Percentiles rank a stretch among this genome's conserved stretches.
phyloP scores from a whole-genome alignment of 208 protist genomes.

The Trypanosoma avium region DNA sequence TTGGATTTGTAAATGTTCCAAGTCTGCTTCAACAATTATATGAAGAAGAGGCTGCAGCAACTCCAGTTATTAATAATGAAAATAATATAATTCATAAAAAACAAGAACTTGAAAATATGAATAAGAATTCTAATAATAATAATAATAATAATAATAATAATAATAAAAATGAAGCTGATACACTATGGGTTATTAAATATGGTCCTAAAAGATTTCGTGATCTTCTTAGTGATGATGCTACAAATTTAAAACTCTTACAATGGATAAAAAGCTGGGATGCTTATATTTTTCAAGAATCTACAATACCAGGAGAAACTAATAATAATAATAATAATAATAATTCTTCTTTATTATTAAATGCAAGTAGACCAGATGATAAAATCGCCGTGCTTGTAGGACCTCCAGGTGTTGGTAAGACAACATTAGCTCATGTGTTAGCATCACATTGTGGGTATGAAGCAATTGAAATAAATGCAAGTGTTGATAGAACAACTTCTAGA shows the following conservation, averaged over 20 bases:
- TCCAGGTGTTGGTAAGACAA: slow-evolving; percentile 96
- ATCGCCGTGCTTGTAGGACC: slow-evolving; percentile 88
- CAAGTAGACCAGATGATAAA: slow-evolving; percentile 54
- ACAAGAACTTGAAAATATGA: neutral
- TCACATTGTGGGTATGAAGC: slow-evolving; percentile 92
- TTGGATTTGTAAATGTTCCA: slow-evolving; percentile 29
- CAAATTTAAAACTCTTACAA: slow-evolving; percentile 73
- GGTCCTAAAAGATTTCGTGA: slow-evolving; percentile 69
- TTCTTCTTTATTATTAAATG: neutral
- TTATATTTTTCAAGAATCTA: slow-evolving; percentile 51
- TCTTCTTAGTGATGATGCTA: slow-evolving; percentile 79
- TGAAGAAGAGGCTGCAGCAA: no score
- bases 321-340: neutral
- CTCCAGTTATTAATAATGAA: neutral
- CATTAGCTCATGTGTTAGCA: slow-evolving; percentile 93
- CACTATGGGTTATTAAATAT: slow-evolving; percentile 80
- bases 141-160: no score
- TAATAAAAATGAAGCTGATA: slow-evolving; percentile 14
- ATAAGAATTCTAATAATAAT: no score
- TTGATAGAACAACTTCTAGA: slow-evolving; percentile 75
- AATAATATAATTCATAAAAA: neutral
- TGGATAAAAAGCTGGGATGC: slow-evolving; percentile 85
- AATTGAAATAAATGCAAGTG: slow-evolving; percentile 96
- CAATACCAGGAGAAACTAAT: neutral
- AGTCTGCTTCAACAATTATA: slow-evolving; percentile 23